Evolutionary conservation across 495 filamentous ascomycete genomes (phyloP).

Genomic region (Penicillium verhagenii): DNA sequence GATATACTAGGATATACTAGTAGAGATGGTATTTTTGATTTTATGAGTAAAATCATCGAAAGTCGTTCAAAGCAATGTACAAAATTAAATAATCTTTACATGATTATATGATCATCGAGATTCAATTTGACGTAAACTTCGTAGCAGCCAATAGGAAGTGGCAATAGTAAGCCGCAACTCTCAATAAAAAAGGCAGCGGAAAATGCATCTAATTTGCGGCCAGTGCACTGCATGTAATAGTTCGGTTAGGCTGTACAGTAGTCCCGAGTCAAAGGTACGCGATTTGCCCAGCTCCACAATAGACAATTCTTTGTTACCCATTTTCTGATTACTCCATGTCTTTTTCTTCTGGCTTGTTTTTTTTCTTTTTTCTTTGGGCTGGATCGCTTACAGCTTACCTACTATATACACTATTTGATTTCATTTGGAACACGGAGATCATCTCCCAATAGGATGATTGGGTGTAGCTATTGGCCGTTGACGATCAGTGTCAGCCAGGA

Average conservation of each 20-base stretch:
- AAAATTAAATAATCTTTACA: too few relatives aligned
- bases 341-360: not conserved
- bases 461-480: slow-evolving; percentile 7
- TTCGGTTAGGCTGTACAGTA: slow-evolving; percentile 29
- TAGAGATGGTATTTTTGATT: too few relatives aligned
- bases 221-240: slow-evolving; percentile 36
- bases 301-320: not conserved
- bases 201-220: slow-evolving; percentile 34
- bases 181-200: slow-evolving; percentile 24
- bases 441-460: not conserved
- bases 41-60: too few relatives aligned
- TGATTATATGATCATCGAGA: not conserved
- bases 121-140: not conserved
- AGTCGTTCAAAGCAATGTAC: too few relatives aligned
- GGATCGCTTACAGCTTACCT: too few relatives aligned
- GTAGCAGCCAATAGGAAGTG: not conserved
- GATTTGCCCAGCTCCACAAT: slow-evolving; percentile 13
- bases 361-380: not conserved
- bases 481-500: slow-evolving; percentile 23
- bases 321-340: not conserved
- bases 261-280: slow-evolving; percentile 24
- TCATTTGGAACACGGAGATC: slow-evolving; percentile 5
- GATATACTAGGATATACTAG: too few relatives aligned
- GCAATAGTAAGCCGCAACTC: not conserved
- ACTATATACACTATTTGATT: too few relatives aligned